Evolutionary conservation across 805 yeast genomes (phyloP), one percentile per base, ranked within the genome.

Genomic region (Metschnikowia lachancei): DNA sequence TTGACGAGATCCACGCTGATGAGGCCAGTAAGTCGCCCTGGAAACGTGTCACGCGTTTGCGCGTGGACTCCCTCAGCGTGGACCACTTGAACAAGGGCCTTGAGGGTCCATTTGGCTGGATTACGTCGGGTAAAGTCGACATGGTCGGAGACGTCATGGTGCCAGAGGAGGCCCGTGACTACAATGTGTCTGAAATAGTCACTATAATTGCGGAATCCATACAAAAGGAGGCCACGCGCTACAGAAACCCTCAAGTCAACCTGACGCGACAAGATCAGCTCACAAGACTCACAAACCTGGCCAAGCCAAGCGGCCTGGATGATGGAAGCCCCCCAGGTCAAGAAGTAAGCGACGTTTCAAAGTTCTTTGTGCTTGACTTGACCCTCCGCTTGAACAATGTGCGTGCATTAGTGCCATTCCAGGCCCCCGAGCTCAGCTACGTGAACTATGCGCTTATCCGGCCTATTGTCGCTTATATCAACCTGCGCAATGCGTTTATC

Each of bases 101-200:
- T 47, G 82, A 83, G 45, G 99, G 99, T 0, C 96, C 98, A 11
- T 89, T 94, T 65, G 97, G 98, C 6, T 94, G 99, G 99, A 92
- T 94, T 46, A 82, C 88, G 5, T 77, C 80, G 51, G 99, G 99
- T 12, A 82, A 82, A 42, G 98, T 92, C 18, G 97, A 94, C 64
- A 84, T 94, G 83, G 70, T 88, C 52, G 97, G 97, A 7, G 97
- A 94, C 60, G 81, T 92, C 14, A 80, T 83, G 76, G 82, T 90
- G 2, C 95, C 96, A 0, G 78, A 80, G 39, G 82, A 80, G 43
- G 73, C 75, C 35, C 77, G 79, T 29, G 80, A 76, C 35, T 63
- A 76, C 39, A 62, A 69, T 39, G 61, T 74, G 45, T 57, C 65
- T 14, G 85, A 80, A 49, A 65, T 81, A n/a, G 68, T 80, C 18